These are phyloP conservation scores for Mortierella sp. DNA, from an alignment of 371 early-diverging fungal species.

Conservation along the genomic window DNA sequence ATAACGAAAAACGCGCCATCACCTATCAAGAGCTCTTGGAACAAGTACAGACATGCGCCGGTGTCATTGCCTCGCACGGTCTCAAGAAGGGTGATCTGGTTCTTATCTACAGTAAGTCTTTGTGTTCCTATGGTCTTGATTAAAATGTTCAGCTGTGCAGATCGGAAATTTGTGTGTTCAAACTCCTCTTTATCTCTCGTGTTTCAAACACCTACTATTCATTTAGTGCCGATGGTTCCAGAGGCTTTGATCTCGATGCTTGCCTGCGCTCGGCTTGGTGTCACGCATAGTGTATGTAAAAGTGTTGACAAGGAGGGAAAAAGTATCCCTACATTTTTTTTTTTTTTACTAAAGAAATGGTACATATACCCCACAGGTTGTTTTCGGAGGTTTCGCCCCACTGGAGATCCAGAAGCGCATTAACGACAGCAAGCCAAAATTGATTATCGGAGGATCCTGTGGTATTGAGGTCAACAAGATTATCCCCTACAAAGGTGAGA, in stretches of 20 bases:
- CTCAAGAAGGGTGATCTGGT: conserved; percentile 87
- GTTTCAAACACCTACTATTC: not conserved
- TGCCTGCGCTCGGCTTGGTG: conserved; percentile 93
- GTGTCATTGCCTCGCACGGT: conserved; percentile 78
- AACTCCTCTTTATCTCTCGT: not conserved
- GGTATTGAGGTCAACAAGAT: conserved; percentile 80
- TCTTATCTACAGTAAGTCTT: conserved; percentile 77
- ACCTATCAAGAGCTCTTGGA: conserved; percentile 83
- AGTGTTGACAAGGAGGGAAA: not conserved
- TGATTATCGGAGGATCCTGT: conserved; percentile 82
- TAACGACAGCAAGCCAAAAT: conserved; percentile 80
- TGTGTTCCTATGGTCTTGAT: not conserved
- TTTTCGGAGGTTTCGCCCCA: conserved; percentile 85
- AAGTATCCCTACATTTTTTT: not conserved
- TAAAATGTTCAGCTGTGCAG: not conserved
- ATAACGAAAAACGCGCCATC: conserved; percentile 62
- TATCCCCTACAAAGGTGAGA: conserved; percentile 74
- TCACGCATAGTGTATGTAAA: conserved; percentile 82
- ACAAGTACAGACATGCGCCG: conserved; percentile 80
- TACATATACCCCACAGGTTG: conserved; percentile 36
- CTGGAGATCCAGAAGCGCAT: conserved; percentile 86
- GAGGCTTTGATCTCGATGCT: conserved; percentile 91
- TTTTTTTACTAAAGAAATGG: not conserved
- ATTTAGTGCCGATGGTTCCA: conserved; percentile 86
- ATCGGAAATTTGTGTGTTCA: not conserved